These are phyloP conservation scores for Inga leiocalycina DNA, from an alignment of 306 rosid genomes.

Conservation along the genomic window DNA sequence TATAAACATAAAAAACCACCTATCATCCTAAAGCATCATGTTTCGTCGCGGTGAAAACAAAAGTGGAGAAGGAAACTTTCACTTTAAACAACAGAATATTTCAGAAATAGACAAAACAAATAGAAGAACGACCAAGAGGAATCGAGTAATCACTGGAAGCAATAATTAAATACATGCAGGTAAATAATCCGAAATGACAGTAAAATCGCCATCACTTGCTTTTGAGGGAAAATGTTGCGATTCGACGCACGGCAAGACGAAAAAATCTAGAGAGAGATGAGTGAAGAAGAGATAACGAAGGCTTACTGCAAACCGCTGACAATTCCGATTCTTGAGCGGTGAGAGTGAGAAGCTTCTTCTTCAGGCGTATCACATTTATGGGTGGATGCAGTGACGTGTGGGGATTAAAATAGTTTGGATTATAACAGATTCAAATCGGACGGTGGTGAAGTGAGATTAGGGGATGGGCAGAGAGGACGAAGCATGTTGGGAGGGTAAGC, in stretches of 20 bases:
- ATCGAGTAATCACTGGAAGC: background rate
- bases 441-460: slow-evolving; percentile 23
- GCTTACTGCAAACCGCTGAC: background rate
- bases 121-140: background rate
- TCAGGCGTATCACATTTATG: background rate
- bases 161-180: background rate
- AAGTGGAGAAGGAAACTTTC: slow-evolving; percentile 3
- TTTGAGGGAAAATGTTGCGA: background rate
- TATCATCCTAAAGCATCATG: slow-evolving; percentile 11
- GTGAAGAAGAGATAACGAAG: background rate
- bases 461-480: background rate
- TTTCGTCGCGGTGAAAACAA: slow-evolving; percentile 5
- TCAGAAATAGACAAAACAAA: background rate
- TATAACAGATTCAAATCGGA: slow-evolving; percentile 1
- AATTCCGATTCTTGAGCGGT: background rate
- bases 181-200: background rate
- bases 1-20: slow-evolving; percentile 14
- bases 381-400: background rate
- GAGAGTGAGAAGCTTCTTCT: background rate
- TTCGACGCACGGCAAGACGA: background rate
- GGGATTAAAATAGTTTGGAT: slow-evolving; percentile 29
- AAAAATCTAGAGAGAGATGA: background rate
- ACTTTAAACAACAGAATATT: background rate
- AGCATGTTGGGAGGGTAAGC: background rate
- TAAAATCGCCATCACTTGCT: background rate